Percentiles rank a stretch among this genome's conserved stretches.
Evolutionary conservation across 176 grass and related monocot species (phyloP).

Genomic region (Triticum monococcum): DNA sequence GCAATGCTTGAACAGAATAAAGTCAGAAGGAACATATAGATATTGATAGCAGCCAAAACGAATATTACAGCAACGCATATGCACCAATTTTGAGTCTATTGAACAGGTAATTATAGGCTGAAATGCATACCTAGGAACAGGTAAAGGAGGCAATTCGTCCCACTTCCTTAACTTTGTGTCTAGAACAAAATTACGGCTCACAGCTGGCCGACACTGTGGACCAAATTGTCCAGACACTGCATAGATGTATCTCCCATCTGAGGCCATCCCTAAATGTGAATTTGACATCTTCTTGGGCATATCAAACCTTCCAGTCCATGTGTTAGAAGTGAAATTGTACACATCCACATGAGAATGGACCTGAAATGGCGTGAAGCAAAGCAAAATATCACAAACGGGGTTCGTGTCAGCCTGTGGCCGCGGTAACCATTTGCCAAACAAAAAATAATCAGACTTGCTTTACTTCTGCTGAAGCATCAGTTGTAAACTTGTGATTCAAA

Average conservation of each 20-base stretch:
- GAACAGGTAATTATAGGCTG: background rate
- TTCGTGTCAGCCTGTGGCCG: background rate
- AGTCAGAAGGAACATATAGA: background rate
- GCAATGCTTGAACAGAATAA: background rate
- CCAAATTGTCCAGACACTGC: slow-evolving; percentile 77
- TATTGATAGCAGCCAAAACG: background rate
- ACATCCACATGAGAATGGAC: slow-evolving; percentile 94
- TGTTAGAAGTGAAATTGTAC: slow-evolving; percentile 77
- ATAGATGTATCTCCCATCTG: slow-evolving; percentile 89
- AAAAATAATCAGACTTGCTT: background rate
- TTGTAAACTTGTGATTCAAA: no score
- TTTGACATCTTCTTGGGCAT: slow-evolving; percentile 86
- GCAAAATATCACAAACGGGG: slow-evolving; percentile 14
- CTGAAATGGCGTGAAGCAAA: slow-evolving; percentile 40
- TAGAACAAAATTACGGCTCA: slow-evolving; percentile 69
- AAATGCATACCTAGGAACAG: slow-evolving; percentile 61
- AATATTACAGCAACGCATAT: background rate
- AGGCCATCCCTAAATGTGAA: slow-evolving; percentile 77
- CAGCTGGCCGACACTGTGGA: slow-evolving; percentile 62
- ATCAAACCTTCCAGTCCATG: slow-evolving; percentile 67
- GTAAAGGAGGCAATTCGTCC: slow-evolving; percentile 65
- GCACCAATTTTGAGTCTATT: background rate
- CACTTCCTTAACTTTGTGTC: slow-evolving; percentile 75
- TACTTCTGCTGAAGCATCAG: no score
- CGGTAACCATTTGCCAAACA: background rate